Conservation (phyloP, 202 grass and related monocot species). For the Digitaria exilis region DNA sequence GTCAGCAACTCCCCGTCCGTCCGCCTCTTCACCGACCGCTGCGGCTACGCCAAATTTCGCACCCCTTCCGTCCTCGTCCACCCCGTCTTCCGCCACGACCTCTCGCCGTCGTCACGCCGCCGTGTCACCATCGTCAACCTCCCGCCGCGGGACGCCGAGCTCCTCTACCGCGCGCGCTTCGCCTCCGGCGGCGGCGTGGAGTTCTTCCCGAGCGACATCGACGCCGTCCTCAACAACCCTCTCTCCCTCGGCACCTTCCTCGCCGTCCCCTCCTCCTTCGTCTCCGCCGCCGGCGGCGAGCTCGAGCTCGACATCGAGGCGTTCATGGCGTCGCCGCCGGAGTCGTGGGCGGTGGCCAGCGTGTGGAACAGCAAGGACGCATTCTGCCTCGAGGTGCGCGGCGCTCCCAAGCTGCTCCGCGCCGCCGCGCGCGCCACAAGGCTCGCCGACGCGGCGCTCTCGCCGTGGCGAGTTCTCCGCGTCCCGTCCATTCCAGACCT, state of each 20-base stretch:
- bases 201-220: conserved; percentile 88
- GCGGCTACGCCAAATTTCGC: conserved; percentile 80
- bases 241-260: conserved; percentile 81
- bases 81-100: conserved; percentile 60
- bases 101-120: background rate
- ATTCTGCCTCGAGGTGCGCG: conserved; percentile 70
- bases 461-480: conserved; percentile 44
- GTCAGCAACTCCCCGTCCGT: conserved; percentile 55
- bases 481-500: conserved; percentile 73
- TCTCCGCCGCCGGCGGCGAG: too few relatives aligned
- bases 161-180: conserved; percentile 51
- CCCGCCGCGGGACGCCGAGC: conserved; percentile 39
- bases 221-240: conserved; percentile 56
- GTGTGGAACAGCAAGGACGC: conserved; percentile 77
- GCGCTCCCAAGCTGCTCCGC: conserved; percentile 45
- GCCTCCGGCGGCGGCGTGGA: conserved; percentile 50
- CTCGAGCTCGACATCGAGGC: conserved; percentile 18
- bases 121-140: conserved; percentile 29
- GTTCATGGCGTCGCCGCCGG: conserved; percentile 48
- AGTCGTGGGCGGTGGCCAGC: conserved; percentile 71
- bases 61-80: conserved; percentile 59
- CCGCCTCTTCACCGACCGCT: conserved; percentile 64
- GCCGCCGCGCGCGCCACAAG: conserved; percentile 45
- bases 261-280: conserved; percentile 28
- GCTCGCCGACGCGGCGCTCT: conserved; percentile 41